Percentiles rank a stretch among this genome's conserved stretches.
Conservation (phyloP, 148 eudicot species). For the Amaranthus palmeri region DNA sequence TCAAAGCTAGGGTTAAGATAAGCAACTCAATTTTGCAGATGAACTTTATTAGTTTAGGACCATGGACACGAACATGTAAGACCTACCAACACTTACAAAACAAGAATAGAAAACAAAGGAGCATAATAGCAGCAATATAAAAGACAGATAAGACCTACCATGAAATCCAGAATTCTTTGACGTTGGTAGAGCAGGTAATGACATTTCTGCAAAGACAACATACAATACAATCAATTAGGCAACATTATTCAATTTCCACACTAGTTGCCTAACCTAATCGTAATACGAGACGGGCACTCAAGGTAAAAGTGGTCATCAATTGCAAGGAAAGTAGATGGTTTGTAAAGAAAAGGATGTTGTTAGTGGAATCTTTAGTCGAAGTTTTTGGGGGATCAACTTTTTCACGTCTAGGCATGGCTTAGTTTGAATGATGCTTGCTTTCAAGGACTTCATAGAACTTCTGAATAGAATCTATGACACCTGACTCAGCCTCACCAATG, state of each 20-base stretch:
- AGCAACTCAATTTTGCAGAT: constrained; percentile 1
- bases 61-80: not conserved
- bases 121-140: not conserved
- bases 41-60: not conserved
- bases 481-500: not conserved
- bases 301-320: not conserved
- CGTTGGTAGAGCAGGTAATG: constrained; percentile 85
- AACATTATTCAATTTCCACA: constrained; percentile 3
- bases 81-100: not conserved
- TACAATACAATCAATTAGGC: constrained; percentile 2
- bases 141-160: constrained; percentile 35
- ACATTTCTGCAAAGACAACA: constrained; percentile 72
- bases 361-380: not conserved
- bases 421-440: not conserved
- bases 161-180: constrained; percentile 44
- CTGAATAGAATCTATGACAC: not conserved
- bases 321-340: not conserved
- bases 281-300: not conserved
- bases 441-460: not conserved
- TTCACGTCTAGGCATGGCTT: not conserved
- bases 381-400: not conserved
- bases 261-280: not conserved
- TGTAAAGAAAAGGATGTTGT: not conserved
- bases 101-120: not conserved
- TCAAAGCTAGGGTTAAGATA: not conserved